A percentile compares a stretch with the other conserved stretches of the same genome.
Evolutionary conservation across 768 basidiomycete species (phyloP).

Genomic region (Mycena vitilis): DNA sequence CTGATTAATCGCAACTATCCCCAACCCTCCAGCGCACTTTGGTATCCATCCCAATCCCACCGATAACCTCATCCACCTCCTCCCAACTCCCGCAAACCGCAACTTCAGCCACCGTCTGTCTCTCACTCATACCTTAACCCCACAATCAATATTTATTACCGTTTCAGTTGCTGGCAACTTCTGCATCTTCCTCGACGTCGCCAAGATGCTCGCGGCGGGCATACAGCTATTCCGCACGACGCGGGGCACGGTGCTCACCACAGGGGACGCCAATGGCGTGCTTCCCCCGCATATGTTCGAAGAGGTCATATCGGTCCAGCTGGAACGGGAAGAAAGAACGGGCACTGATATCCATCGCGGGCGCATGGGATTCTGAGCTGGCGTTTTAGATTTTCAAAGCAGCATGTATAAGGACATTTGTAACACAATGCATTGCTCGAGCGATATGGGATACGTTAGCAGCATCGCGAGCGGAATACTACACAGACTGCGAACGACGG

Average conservation of each 20-base stretch:
- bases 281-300: conserved; percentile 28
- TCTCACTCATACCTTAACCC: not conserved
- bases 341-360: not conserved
- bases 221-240: conserved; percentile 20
- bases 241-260: conserved; percentile 22
- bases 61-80: conserved; percentile 25
- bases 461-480: too few relatives aligned
- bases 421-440: too few relatives aligned
- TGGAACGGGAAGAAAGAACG: conserved; percentile 10
- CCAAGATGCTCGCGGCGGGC: conserved; percentile 13
- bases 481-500: too few relatives aligned
- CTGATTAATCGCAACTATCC: not conserved
- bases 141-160: not conserved
- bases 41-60: conserved; percentile 1
- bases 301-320: conserved; percentile 3
- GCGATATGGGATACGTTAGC: too few relatives aligned
- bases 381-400: too few relatives aligned
- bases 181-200: conserved; percentile 22
- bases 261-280: conserved; percentile 16
- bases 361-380: not conserved
- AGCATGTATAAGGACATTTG: too few relatives aligned
- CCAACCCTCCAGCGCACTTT: not conserved
- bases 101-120: conserved; percentile 5
- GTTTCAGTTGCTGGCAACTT: not conserved
- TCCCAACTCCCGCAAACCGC: too few relatives aligned